A percentile compares a stretch with the other conserved stretches of the same genome.
These are phyloP conservation scores for Tulasnella sp. DNA, from an alignment of 768 basidiomycete genomes.

Conservation along the genomic window DNA sequence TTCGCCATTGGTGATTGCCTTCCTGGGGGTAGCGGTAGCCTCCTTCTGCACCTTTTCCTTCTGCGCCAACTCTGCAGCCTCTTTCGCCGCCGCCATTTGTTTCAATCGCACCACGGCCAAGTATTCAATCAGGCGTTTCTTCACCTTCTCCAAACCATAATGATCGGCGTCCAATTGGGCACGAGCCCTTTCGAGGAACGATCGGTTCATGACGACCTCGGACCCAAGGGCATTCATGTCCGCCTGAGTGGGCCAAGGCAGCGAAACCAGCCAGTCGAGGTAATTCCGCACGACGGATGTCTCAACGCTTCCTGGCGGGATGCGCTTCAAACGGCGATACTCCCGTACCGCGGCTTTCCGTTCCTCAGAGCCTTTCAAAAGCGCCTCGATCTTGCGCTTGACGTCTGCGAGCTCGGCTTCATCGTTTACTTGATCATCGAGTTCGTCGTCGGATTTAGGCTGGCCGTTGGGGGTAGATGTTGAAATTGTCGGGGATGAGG, in stretches of 20 bases:
- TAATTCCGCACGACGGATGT: slow-evolving; percentile 78
- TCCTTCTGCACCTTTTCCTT: too few species aligned
- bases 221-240: slow-evolving; percentile 19
- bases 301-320: slow-evolving; percentile 84
- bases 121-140: slow-evolving; percentile 83
- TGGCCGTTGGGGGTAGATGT: slow-evolving; percentile 16
- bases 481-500: background rate
- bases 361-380: slow-evolving; percentile 63
- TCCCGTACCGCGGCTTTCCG: slow-evolving; percentile 71
- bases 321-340: slow-evolving; percentile 71
- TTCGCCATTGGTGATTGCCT: too few species aligned
- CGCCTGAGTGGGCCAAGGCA: slow-evolving; percentile 51
- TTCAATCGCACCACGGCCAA: slow-evolving; percentile 62
- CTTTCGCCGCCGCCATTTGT: slow-evolving; percentile 4
- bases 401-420: slow-evolving; percentile 68
- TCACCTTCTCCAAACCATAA: slow-evolving; percentile 85
- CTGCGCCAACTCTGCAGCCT: background rate
- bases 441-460: slow-evolving; percentile 57
- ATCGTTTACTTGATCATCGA: slow-evolving; percentile 37
- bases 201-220: slow-evolving; percentile 36
- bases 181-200: slow-evolving; percentile 59
- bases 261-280: slow-evolving; percentile 79
- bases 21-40: too few species aligned
- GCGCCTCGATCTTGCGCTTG: slow-evolving; percentile 58
- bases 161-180: slow-evolving; percentile 80